Conservation (phyloP, 2,329 filamentous ascomycete genomes). For the Microsporum audouinii region DNA sequence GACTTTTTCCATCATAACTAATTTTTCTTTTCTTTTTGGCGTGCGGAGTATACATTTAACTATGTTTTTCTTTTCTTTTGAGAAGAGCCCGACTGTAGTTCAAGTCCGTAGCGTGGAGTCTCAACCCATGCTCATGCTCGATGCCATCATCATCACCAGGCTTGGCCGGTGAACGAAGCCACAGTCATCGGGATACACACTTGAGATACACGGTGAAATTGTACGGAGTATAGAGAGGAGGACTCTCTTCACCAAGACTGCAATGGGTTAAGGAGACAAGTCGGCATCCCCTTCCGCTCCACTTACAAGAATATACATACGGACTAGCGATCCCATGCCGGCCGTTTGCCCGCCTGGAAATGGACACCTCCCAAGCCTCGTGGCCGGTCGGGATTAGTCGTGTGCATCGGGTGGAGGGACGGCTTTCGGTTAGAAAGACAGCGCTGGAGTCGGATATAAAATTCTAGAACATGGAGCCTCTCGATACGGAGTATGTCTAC, state of each 20-base stretch:
- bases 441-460: background rate
- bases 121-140: background rate
- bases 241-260: no score
- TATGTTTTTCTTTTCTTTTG: no score
- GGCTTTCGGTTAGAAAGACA: background rate
- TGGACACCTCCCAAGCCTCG: background rate
- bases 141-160: background rate
- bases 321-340: background rate
- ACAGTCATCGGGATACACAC: background rate
- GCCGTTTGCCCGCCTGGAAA: background rate
- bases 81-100: background rate
- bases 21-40: no score
- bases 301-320: background rate
- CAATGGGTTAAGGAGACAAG: no score
- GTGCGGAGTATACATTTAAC: no score
- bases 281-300: background rate
- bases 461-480: background rate
- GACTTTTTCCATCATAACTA: background rate
- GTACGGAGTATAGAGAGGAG: background rate
- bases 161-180: background rate
- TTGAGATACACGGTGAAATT: background rate
- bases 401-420: background rate
- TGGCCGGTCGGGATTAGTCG: conserved; percentile 1
- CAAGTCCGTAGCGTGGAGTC: background rate
- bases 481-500: no score